These are phyloP conservation scores for Drosera capensis DNA, from an alignment of 148 eudicot species.

Conservation along the genomic window DNA sequence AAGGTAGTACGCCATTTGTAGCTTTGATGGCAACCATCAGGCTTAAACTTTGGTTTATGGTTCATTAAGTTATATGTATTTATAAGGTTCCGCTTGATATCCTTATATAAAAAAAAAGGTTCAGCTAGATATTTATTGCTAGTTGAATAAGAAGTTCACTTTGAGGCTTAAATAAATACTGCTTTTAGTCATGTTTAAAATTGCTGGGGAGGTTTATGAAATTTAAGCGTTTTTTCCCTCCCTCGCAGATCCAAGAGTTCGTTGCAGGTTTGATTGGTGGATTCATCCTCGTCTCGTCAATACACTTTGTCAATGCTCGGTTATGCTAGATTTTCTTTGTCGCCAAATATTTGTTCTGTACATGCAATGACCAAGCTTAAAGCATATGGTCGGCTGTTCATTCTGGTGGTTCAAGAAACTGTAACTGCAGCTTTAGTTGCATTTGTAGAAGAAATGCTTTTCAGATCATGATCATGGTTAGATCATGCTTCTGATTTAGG, in stretches of 20 bases:
- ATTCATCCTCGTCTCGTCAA: slow-evolving; percentile 39
- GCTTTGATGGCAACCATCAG: too few species aligned
- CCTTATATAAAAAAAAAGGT: too few species aligned
- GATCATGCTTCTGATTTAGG: slow-evolving; percentile 84
- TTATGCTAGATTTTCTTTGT: slow-evolving; percentile 39
- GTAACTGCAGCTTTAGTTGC: slow-evolving; percentile 54
- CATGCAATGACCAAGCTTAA: slow-evolving; percentile 29
- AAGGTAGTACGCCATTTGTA: too few species aligned
- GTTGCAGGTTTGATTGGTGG: slow-evolving; percentile 67
- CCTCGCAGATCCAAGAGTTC: slow-evolving; percentile 46
- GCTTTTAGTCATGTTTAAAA: neutral
- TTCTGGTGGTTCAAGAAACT: slow-evolving; percentile 41
- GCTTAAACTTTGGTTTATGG: too few species aligned
- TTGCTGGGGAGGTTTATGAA: neutral
- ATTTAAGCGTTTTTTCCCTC: slow-evolving; percentile 1
- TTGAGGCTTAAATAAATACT: neutral
- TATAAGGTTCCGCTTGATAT: too few species aligned
- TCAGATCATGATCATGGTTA: slow-evolving; percentile 80
- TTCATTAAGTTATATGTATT: too few species aligned
- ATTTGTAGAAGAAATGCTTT: slow-evolving; percentile 72
- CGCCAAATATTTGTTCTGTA: slow-evolving; percentile 26
- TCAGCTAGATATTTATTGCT: too few species aligned
- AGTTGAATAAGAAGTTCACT: too few species aligned
- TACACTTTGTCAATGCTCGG: slow-evolving; percentile 63
- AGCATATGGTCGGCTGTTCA: slow-evolving; percentile 32